Evolutionary conservation across 169 alveolate species (phyloP).

Genomic region (Miamiensis avidus): DNA sequence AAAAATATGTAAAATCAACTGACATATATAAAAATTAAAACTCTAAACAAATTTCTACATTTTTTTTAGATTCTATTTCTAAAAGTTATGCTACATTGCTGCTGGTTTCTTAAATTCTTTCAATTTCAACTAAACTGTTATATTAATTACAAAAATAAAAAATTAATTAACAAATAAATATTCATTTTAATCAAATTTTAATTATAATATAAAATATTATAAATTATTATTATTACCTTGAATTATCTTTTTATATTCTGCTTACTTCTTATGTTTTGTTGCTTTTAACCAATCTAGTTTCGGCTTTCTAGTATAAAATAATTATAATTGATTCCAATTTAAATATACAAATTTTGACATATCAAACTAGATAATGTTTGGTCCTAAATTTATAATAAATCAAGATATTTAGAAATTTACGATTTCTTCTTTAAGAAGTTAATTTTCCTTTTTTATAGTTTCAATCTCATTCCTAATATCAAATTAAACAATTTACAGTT

Average conservation of each 20-base stretch:
- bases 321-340: no score
- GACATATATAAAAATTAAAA: background rate
- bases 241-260: background rate
- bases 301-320: background rate
- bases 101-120: slow-evolving; percentile 10
- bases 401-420: background rate
- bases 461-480: slow-evolving; percentile 13
- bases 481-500: no score
- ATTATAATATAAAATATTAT: background rate
- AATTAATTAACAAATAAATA: background rate
- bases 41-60: slow-evolving; percentile 2
- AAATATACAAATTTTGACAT: background rate
- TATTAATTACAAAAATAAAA: background rate
- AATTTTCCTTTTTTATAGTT: slow-evolving; percentile 16
- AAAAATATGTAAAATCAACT: background rate
- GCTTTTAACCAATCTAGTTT: no score
- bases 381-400: background rate
- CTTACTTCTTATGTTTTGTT: background rate
- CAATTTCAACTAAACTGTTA: slow-evolving; percentile 5
- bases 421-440: slow-evolving; percentile 25
- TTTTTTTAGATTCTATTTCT: slow-evolving; percentile 17
- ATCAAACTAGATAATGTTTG: background rate
- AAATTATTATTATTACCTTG: background rate
- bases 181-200: background rate
- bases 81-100: background rate